These are phyloP conservation scores for Pogostemon cablin DNA, from an alignment of 257 asterid genomes.

Conservation along the genomic window DNA sequence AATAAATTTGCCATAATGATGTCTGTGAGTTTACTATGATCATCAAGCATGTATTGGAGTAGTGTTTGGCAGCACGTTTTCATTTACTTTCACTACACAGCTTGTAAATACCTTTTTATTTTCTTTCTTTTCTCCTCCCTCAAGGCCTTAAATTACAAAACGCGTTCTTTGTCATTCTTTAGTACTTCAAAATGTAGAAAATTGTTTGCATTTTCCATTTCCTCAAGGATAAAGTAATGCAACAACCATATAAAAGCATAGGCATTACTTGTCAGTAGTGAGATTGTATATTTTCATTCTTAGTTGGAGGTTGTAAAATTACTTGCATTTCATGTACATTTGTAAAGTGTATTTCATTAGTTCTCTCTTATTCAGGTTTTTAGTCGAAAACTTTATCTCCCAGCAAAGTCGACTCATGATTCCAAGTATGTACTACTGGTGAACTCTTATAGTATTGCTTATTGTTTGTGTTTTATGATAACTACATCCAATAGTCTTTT, in stretches of 20 bases:
- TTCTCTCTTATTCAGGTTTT: conserved; percentile 55
- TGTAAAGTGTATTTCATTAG: conserved; percentile 4
- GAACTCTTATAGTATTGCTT: conserved; percentile 16
- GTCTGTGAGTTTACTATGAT: neutral
- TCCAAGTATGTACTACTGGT: conserved; percentile 56
- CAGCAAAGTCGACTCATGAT: conserved; percentile 74
- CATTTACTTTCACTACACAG: neutral
- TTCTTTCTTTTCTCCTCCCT: neutral
- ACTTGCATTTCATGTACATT: conserved; percentile 4
- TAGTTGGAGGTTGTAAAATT: too few relatives aligned
- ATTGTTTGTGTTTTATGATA: conserved; percentile 25
- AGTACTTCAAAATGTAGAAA: neutral
- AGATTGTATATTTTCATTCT: too few relatives aligned
- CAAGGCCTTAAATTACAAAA: neutral
- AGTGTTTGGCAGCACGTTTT: neutral
- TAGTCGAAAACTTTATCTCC: conserved; percentile 89
- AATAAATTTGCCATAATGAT: neutral
- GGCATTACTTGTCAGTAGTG: neutral
- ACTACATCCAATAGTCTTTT: conserved; percentile 1
- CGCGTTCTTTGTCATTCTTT: neutral
- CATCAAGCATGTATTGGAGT: neutral
- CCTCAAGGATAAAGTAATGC: conserved; percentile 12
- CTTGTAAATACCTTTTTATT: neutral
- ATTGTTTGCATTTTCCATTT: neutral
- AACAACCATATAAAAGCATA: neutral